These are phyloP conservation scores for Fusarium dlaminii DNA, from an alignment of 2,329 filamentous ascomycete genomes.

Conservation along the genomic window DNA sequence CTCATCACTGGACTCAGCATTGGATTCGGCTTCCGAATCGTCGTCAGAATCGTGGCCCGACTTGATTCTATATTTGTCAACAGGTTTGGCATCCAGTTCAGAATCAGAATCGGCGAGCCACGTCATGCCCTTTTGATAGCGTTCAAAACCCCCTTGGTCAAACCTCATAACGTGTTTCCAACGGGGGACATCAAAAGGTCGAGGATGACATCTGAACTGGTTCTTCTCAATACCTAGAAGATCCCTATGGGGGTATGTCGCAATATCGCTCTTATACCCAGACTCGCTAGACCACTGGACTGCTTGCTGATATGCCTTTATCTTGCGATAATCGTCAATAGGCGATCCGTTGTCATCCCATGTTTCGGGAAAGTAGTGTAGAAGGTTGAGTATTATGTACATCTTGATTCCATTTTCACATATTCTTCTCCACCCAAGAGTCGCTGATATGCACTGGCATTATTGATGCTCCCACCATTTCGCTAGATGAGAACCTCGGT, in stretches of 20 bases:
- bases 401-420: neutral
- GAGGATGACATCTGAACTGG: neutral
- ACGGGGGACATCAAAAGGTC: neutral
- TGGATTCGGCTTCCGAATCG: neutral
- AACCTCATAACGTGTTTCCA: neutral
- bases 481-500: neutral
- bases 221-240: neutral
- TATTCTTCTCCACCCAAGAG: neutral
- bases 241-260: neutral
- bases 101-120: neutral
- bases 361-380: neutral
- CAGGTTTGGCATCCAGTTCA: no score
- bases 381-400: constrained; percentile 2
- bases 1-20: neutral
- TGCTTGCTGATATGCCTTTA: neutral
- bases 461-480: neutral
- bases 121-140: neutral
- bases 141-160: neutral
- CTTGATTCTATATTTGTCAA: neutral
- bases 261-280: neutral
- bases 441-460: neutral
- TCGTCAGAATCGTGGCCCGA: neutral
- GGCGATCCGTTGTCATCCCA: neutral
- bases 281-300: neutral
- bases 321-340: neutral